A percentile compares a stretch with the other conserved stretches of the same genome.
Conservation (phyloP, 108 stramenopile genomes). For the Conticribra guillardii region DNA sequence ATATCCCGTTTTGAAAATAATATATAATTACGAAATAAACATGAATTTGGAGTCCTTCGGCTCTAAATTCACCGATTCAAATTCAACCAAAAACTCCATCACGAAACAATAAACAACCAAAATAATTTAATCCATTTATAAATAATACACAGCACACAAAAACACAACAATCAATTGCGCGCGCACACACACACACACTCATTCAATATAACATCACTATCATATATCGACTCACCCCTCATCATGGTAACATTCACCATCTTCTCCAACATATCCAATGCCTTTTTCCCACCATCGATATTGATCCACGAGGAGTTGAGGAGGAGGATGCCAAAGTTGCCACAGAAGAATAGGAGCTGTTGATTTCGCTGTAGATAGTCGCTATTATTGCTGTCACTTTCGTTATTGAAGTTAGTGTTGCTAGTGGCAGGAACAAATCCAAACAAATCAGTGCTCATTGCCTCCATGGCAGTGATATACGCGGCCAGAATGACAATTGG, state of each 20-base stretch:
- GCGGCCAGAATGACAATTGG: conserved; percentile 48
- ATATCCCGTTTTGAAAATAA: no score
- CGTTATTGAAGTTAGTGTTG: not conserved
- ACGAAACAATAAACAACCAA: not conserved
- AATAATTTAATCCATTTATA: not conserved
- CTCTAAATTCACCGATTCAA: no score
- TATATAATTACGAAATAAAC: no score
- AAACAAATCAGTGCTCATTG: conserved; percentile 64
- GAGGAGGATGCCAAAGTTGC: conserved; percentile 74
- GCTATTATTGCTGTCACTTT: no score
- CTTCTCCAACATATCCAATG: conserved; percentile 61
- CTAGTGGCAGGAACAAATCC: conserved; percentile 33
- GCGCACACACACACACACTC: no score
- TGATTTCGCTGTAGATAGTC: not conserved
- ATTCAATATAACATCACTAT: no score
- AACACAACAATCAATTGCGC: not conserved
- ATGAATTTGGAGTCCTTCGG: no score
- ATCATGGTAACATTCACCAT: conserved; percentile 82
- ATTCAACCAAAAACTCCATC: no score
- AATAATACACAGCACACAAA: not conserved
- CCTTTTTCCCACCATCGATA: conserved; percentile 41
- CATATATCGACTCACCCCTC: no score
- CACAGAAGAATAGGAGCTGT: conserved; percentile 54
- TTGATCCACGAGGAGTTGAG: conserved; percentile 60
- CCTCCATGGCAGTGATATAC: conserved; percentile 60